A percentile compares a stretch with the other conserved stretches of the same genome.
phyloP scores from a whole-genome alignment of 441 rosid species.

The Populus hybrid region DNA sequence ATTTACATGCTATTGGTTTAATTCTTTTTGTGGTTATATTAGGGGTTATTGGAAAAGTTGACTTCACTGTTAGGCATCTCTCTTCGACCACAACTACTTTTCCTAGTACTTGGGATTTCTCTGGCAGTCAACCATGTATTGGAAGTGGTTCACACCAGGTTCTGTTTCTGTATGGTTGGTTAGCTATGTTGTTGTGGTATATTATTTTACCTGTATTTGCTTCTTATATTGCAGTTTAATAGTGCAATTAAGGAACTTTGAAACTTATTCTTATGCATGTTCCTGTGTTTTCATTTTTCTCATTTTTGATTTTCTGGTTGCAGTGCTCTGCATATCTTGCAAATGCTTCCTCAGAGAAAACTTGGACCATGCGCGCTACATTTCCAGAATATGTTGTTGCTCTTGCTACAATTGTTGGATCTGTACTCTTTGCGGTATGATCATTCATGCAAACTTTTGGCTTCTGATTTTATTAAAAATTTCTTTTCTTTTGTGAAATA shows the following conservation, averaged over 20 bases:
- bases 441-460: slow-evolving; percentile 15
- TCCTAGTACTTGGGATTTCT: slow-evolving; percentile 64
- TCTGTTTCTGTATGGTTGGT: slow-evolving; percentile 2
- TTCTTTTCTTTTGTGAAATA: not conserved
- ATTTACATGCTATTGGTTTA: slow-evolving; percentile 5
- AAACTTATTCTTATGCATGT: slow-evolving; percentile 2
- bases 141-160: slow-evolving; percentile 69
- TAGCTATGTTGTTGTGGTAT: not conserved
- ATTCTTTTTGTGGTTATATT: slow-evolving; percentile 22
- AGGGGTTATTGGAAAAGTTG: slow-evolving; percentile 95
- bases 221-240: not conserved
- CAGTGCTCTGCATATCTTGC: slow-evolving; percentile 92
- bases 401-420: slow-evolving; percentile 95
- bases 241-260: slow-evolving; percentile 1
- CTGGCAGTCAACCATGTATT: slow-evolving; percentile 63
- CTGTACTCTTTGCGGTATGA: slow-evolving; percentile 91
- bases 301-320: slow-evolving; percentile 12
- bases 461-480: slow-evolving; percentile 4
- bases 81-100: slow-evolving; percentile 70
- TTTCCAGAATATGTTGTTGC: slow-evolving; percentile 99
- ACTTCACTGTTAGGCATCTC: slow-evolving; percentile 91
- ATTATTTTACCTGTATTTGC: not conserved
- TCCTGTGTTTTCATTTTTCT: slow-evolving; percentile 5
- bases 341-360: slow-evolving; percentile 76
- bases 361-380: slow-evolving; percentile 93